These are phyloP conservation scores for Penicillium sp. DNA, from an alignment of 2,329 filamentous ascomycete genomes.

Conservation along the genomic window DNA sequence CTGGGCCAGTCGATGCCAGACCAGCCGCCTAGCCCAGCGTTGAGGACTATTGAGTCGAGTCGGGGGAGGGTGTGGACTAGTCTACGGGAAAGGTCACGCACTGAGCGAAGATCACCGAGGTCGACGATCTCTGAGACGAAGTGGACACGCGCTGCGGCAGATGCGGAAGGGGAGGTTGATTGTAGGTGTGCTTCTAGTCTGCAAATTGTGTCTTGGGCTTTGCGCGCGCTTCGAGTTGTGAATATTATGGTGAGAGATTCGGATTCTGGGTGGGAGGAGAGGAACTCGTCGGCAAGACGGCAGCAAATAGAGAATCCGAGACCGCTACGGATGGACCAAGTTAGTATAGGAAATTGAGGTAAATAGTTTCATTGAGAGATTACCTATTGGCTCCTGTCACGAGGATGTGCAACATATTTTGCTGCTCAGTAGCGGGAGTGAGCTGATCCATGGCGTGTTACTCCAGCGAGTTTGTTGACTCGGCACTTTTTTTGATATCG, in stretches of 20 bases:
- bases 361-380: background rate
- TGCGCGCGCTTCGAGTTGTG: conserved; percentile 73
- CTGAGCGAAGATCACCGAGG: conserved; percentile 54
- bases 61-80: conserved; percentile 58
- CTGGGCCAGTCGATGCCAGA: conserved; percentile 68
- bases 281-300: conserved; percentile 86
- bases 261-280: conserved; percentile 62
- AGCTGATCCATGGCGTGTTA: conserved; percentile 17
- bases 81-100: conserved; percentile 53
- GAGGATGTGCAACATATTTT: conserved; percentile 52
- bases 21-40: conserved; percentile 88
- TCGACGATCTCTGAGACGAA: conserved; percentile 60
- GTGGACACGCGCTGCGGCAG: conserved; percentile 45
- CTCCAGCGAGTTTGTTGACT: conserved; percentile 6
- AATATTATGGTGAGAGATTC: conserved; percentile 76
- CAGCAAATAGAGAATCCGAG: conserved; percentile 81
- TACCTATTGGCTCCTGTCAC: conserved; percentile 87
- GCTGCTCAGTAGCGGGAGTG: conserved; percentile 9
- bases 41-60: conserved; percentile 76
- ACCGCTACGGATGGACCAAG: conserved; percentile 57
- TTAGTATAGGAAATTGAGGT: conserved; percentile 9
- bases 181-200: conserved; percentile 63
- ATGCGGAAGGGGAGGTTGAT: conserved; percentile 38
- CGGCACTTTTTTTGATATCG: conserved; percentile 4
- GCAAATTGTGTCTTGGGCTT: conserved; percentile 69